Conservation (phyloP, 2,329 filamentous ascomycete species). For the Colletotrichum lindemuthianum region DNA sequence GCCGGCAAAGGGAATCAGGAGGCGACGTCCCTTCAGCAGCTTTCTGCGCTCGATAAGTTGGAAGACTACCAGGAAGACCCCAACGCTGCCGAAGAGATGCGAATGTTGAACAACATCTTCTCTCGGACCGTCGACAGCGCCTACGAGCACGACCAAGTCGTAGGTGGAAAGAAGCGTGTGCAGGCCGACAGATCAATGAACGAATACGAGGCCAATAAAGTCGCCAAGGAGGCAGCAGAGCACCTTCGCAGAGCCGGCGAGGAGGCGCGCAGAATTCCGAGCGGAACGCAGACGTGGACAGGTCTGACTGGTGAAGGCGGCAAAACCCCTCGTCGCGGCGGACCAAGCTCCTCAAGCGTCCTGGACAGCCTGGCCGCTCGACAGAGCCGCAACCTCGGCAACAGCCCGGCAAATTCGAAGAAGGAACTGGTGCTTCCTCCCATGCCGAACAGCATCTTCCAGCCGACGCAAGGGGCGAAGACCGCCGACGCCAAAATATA, state of each 20-base stretch:
- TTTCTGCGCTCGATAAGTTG: constrained; percentile 70
- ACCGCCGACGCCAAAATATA: too few relatives aligned
- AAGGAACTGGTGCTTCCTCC: too few relatives aligned
- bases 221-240: constrained; percentile 80
- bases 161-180: constrained; percentile 78
- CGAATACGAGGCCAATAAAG: constrained; percentile 81
- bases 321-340: constrained; percentile 61
- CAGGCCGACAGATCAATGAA: constrained; percentile 82
- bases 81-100: constrained; percentile 70
- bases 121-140: constrained; percentile 89
- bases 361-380: constrained; percentile 67
- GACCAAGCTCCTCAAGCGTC: constrained; percentile 64
- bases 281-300: constrained; percentile 94
- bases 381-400: constrained; percentile 53
- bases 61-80: constrained; percentile 70
- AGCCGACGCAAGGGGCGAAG: too few relatives aligned
- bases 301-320: constrained; percentile 84
- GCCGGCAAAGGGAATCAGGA: constrained; percentile 9
- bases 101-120: constrained; percentile 90
- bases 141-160: constrained; percentile 91
- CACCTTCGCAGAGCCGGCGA: constrained; percentile 79
- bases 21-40: constrained; percentile 57
- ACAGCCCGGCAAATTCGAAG: too few relatives aligned
- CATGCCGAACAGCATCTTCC: too few relatives aligned
- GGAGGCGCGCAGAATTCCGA: constrained; percentile 76